Base-by-base conservation (phyloP, 208 protist genomes). In the Spongospora subterranea region DNA sequence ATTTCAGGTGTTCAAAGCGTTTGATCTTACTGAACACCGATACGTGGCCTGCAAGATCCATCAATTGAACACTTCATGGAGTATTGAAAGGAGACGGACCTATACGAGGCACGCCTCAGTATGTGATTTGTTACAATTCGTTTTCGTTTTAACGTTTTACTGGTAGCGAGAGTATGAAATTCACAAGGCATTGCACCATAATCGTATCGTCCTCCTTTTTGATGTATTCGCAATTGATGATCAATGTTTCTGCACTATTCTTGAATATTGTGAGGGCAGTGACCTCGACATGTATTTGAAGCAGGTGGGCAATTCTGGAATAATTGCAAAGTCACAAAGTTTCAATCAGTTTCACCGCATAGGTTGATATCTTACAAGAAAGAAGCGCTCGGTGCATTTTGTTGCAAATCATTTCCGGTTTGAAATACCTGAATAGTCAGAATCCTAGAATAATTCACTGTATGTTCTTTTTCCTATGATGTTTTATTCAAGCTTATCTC, bases 131-230 rank as follows among this genome's bases (percentile, higher is more conserved):
- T n/a, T n/a, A n/a, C n/a, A n/a, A n/a, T n/a, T n/a, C n/a, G n/a
- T n/a, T n/a, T n/a, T n/a, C n/a, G n/a, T n/a, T n/a, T n/a, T n/a
- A n/a, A n/a, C n/a, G n/a, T n/a, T n/a, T n/a, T n/a, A n/a, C n/a
- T n/a, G n/a, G n/a, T n/a, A n/a, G n/a, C 45, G 93, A 0, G 93
- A 94, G 82, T 94, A 94, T 91, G 90, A 93, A 24, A 94, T 94
- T 82, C 93, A 94, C 11, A 93, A 92, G 35, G 45, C 11, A 24
- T 50, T 94, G 0, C 41, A 90, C n/a, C 92, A 93, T 66, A 53
- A 35, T 35, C 17, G 92, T 0, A 71, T 93, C 38, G 91, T 93
- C 11, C 65, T 41, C 6, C 66, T 92, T 13, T 88, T 89, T n/a
- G 88, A 90, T 50, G 88, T 90, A 20, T 90, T 90, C 39, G 88